Evolutionary conservation across 1,139 yeast species (phyloP).

Genomic region (Yarrowia galli): DNA sequence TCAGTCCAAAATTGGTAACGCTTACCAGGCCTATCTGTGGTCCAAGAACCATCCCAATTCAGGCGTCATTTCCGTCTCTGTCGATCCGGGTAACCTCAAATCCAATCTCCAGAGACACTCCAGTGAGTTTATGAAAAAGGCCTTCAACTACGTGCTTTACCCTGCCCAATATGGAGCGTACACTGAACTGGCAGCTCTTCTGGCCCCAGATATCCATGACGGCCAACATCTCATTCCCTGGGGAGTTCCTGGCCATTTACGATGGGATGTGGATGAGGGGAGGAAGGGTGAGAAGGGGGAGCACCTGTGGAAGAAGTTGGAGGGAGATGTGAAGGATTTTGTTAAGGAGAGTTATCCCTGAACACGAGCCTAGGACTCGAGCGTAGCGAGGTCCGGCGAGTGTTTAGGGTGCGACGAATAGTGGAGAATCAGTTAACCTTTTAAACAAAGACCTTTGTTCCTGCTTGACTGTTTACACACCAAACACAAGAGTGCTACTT

Average conservation of each 20-base stretch:
- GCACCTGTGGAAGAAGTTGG: conserved; percentile 49
- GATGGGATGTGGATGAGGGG: conserved; percentile 49
- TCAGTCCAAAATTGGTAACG: conserved; percentile 59
- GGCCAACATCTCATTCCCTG: conserved; percentile 52
- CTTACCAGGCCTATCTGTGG: conserved; percentile 57
- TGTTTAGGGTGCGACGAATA: too few species aligned
- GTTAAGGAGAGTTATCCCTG: conserved; percentile 12
- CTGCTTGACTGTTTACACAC: too few species aligned
- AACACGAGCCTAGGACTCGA: neutral
- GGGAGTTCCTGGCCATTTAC: conserved; percentile 49
- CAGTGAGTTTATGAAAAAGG: conserved; percentile 36
- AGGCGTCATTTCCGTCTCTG: conserved; percentile 53
- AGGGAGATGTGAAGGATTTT: conserved; percentile 43
- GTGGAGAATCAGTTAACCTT: too few species aligned
- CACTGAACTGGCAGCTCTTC: conserved; percentile 54
- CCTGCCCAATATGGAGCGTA: conserved; percentile 53
- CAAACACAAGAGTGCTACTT: too few species aligned
- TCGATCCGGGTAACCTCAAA: conserved; percentile 59
- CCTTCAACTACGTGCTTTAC: conserved; percentile 28
- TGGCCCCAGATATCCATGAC: conserved; percentile 52
- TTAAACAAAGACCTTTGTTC: too few species aligned
- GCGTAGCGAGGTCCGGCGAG: too few species aligned
- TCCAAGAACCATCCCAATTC: conserved; percentile 51
- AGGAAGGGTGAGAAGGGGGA: conserved; percentile 49
- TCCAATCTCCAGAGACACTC: conserved; percentile 55